Percentiles rank a stretch among this genome's conserved stretches.
Evolutionary conservation across 345 rosid genomes (phyloP).

Genomic region (Crucihimalaya himalaica): DNA sequence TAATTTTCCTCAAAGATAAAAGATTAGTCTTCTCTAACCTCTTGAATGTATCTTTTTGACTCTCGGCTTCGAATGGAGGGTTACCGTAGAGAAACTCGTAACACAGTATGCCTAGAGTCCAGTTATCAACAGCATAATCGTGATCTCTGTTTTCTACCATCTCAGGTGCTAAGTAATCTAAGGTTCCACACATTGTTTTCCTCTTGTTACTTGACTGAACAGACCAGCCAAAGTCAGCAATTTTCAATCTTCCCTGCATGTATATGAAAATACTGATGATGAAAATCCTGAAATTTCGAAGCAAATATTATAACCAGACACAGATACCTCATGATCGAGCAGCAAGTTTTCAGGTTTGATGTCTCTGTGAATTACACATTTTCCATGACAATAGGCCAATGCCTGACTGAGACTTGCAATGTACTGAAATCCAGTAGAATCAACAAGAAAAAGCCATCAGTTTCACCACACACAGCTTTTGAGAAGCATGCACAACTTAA

Average conservation of each 20-base stretch:
- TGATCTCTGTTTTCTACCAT: constrained; percentile 92
- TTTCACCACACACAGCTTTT: neutral
- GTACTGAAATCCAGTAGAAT: constrained; percentile 53
- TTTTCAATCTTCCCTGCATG: constrained; percentile 80
- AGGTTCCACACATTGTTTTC: constrained; percentile 93
- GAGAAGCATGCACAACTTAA: constrained; percentile 18
- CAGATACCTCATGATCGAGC: constrained; percentile 89
- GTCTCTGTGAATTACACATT: constrained; percentile 95
- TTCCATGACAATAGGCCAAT: constrained; percentile 83
- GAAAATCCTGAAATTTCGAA: neutral
- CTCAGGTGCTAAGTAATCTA: constrained; percentile 96
- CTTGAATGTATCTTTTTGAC: constrained; percentile 75
- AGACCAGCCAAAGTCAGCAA: constrained; percentile 98
- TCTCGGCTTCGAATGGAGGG: constrained; percentile 94
- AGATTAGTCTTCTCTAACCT: constrained; percentile 48
- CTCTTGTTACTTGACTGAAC: constrained; percentile 95
- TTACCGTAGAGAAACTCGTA: constrained; percentile 91
- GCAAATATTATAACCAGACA: neutral
- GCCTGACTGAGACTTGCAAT: constrained; percentile 88
- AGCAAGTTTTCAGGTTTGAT: constrained; percentile 95
- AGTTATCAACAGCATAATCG: constrained; percentile 91
- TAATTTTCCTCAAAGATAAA: neutral
- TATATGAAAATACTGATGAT: neutral
- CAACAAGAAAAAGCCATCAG: neutral
- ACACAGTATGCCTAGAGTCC: constrained; percentile 92